phyloP scores from a whole-genome alignment of 192 early-diverging fungal species.

The Lunasporangiospora selenospora region DNA sequence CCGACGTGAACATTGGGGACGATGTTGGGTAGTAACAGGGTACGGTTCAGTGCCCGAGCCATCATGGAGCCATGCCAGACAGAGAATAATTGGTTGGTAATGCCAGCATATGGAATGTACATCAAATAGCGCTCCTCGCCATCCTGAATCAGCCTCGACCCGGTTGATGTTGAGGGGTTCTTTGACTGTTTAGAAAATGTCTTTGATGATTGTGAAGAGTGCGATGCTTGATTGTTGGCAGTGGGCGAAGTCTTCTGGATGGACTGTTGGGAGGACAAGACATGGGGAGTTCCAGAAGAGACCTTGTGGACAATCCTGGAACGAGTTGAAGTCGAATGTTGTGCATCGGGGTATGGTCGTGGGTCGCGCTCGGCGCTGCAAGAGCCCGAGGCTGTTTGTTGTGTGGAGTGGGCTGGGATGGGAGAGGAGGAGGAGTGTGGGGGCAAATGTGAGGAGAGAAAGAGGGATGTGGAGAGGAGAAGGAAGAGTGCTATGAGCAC shows the following conservation, averaged over 20 bases:
- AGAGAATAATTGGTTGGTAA: conserved; percentile 42
- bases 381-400: too few relatives aligned
- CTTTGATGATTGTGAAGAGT: too few relatives aligned
- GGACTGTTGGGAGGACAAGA: too few relatives aligned
- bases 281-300: too few relatives aligned
- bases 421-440: too few relatives aligned
- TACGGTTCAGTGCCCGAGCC: conserved; percentile 40
- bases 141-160: background rate
- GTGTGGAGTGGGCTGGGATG: too few relatives aligned
- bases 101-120: conserved; percentile 42
- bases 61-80: conserved; percentile 44
- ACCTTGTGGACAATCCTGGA: too few relatives aligned
- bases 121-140: conserved; percentile 21
- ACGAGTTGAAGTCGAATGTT: too few relatives aligned
- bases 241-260: background rate
- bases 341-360: too few relatives aligned
- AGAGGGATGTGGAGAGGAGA: conserved; percentile 21
- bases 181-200: too few relatives aligned
- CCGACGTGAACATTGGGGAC: conserved; percentile 40
- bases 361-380: too few relatives aligned
- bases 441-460: conserved; percentile 3
- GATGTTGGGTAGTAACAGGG: conserved; percentile 34
- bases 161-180: background rate
- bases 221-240: too few relatives aligned
- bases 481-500: conserved; percentile 17